Evolutionary conservation across 768 basidiomycete species (phyloP).

Genomic region (Pulveroboletus frians): DNA sequence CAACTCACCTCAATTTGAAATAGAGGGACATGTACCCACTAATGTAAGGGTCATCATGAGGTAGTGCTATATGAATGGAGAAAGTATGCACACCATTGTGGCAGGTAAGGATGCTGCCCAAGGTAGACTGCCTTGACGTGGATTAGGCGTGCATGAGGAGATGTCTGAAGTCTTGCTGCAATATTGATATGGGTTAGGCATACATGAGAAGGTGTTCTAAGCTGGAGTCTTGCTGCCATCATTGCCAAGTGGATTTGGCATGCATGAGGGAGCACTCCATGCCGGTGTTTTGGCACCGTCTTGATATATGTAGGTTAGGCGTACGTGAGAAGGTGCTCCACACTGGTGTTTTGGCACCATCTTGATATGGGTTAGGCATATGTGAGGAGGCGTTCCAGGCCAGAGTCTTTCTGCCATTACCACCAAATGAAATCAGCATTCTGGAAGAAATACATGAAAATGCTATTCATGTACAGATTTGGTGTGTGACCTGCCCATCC

Average conservation of each 20-base stretch:
- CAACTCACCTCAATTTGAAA: too few relatives aligned
- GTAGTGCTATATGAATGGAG: slow-evolving; percentile 5
- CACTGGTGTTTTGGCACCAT: slow-evolving; percentile 44
- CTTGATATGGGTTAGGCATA: slow-evolving; percentile 54
- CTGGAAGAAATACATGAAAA: slow-evolving; percentile 49
- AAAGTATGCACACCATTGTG: background rate
- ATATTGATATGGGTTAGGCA: slow-evolving; percentile 90
- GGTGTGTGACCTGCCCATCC: slow-evolving; percentile 53
- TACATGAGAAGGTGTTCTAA: slow-evolving; percentile 70
- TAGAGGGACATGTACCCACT: too few relatives aligned
- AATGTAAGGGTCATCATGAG: background rate
- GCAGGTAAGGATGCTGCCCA: slow-evolving; percentile 15
- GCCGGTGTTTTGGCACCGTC: slow-evolving; percentile 13
- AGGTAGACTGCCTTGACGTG: slow-evolving; percentile 81
- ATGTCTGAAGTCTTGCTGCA: too few relatives aligned
- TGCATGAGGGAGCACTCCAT: slow-evolving; percentile 33
- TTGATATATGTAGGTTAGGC: slow-evolving; percentile 51
- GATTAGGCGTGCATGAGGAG: too few relatives aligned
- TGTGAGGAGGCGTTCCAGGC: slow-evolving; percentile 50
- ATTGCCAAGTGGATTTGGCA: slow-evolving; percentile 49
- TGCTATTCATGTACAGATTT: slow-evolving; percentile 58
- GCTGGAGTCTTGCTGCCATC: too few relatives aligned
- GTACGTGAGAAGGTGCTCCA: slow-evolving; percentile 48
- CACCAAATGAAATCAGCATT: slow-evolving; percentile 65
- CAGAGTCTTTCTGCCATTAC: slow-evolving; percentile 59